These are phyloP conservation scores for Lichtheimia hyalospora DNA, from an alignment of 371 early-diverging fungal species.

Conservation along the genomic window DNA sequence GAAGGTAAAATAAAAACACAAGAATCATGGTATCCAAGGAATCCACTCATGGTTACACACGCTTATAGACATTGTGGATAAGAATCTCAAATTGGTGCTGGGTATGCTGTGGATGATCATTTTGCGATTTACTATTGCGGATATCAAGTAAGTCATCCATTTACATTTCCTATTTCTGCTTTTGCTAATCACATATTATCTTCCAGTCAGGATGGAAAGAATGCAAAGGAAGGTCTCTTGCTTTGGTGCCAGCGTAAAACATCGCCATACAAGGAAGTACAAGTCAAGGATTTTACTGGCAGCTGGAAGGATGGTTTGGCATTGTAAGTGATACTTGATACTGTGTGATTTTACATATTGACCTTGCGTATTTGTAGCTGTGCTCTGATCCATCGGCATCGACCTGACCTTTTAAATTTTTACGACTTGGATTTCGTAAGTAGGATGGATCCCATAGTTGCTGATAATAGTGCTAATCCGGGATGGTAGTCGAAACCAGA, in stretches of 20 bases:
- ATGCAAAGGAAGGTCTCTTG: slow-evolving; percentile 89
- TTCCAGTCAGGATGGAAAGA: slow-evolving; percentile 85
- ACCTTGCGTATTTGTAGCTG: slow-evolving; percentile 50
- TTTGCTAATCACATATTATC: too few relatives aligned
- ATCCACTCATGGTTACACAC: background rate
- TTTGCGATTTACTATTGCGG: slow-evolving; percentile 92
- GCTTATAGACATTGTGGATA: slow-evolving; percentile 89
- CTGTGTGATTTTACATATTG: background rate
- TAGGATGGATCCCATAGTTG: background rate
- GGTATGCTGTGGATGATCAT: slow-evolving; percentile 99
- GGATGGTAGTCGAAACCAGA: slow-evolving; percentile 60
- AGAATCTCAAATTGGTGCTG: slow-evolving; percentile 92
- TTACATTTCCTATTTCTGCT: too few relatives aligned
- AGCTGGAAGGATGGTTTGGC: slow-evolving; percentile 97
- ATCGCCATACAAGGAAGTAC: slow-evolving; percentile 78
- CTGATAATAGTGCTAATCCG: background rate
- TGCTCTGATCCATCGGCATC: slow-evolving; percentile 96
- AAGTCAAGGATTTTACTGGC: slow-evolving; percentile 84
- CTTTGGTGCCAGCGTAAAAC: slow-evolving; percentile 98
- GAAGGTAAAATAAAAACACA: slow-evolving; percentile 52
- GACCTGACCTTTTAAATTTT: slow-evolving; percentile 94
- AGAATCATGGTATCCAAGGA: background rate
- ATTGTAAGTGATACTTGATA: slow-evolving; percentile 55
- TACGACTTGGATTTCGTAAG: slow-evolving; percentile 73
- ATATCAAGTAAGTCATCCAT: slow-evolving; percentile 65